Percentiles rank a stretch among this genome's conserved stretches.
phyloP scores from a whole-genome alignment of 225 moss, liverwort and hornwort genomes.

The Sphagnum contortum region DNA sequence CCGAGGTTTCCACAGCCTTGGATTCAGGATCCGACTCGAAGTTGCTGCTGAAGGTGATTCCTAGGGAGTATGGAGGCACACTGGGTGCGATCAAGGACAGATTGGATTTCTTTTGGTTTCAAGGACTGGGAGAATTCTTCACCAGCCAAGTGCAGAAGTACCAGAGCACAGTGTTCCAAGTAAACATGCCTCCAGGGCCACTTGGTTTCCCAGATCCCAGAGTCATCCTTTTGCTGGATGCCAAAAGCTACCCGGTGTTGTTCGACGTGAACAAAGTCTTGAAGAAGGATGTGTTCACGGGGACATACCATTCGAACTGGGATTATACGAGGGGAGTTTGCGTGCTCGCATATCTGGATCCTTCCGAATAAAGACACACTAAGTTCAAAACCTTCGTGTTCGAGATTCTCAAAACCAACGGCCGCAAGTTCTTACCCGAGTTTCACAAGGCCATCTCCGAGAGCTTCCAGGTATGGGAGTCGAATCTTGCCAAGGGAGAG shows the following conservation, averaged over 20 bases:
- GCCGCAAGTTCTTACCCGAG: too few relatives aligned
- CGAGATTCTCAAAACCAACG: too few relatives aligned
- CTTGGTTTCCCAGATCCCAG: constrained; percentile 30
- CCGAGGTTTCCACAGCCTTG: too few relatives aligned
- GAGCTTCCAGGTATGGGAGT: too few relatives aligned
- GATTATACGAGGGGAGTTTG: constrained; percentile 44
- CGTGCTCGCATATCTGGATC: constrained; percentile 55
- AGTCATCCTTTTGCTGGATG: constrained; percentile 28
- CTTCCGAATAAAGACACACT: constrained; percentile 47
- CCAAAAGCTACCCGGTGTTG: constrained; percentile 34
- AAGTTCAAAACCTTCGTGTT: constrained; percentile 52
- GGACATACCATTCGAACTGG: constrained; percentile 48
- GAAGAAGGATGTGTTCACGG: constrained; percentile 56
- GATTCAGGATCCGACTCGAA: too few relatives aligned
- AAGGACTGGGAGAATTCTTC: constrained; percentile 17
- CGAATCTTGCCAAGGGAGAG: too few relatives aligned
- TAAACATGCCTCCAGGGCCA: constrained; percentile 54
- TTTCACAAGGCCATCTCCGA: too few relatives aligned
- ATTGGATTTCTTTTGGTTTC: constrained; percentile 34
- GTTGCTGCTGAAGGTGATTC: constrained; percentile 35
- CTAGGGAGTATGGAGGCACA: constrained; percentile 30
- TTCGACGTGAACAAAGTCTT: constrained; percentile 20
- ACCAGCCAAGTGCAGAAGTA: constrained; percentile 23
- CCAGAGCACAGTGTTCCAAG: constrained; percentile 67
- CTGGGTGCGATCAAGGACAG: constrained; percentile 36